Conservation (phyloP, 768 basidiomycete species). For the Trametes cinnabarina region DNA sequence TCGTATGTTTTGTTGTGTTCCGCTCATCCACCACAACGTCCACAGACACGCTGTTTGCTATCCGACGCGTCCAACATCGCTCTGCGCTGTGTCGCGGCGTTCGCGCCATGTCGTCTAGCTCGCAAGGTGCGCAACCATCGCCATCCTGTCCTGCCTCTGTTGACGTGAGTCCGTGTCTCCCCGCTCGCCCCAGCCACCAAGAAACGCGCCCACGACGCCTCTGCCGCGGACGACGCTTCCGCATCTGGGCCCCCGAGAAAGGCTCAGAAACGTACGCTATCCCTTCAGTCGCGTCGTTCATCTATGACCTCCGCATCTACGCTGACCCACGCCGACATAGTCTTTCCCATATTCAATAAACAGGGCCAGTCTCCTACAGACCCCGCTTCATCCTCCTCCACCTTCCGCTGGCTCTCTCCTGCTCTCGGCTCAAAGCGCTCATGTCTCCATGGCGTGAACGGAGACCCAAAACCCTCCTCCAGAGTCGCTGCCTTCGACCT, state of each 20-base stretch:
- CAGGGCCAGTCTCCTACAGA: conserved; percentile 1
- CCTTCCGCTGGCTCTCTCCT: conserved; percentile 33
- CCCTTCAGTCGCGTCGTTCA: neutral
- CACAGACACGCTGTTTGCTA: neutral
- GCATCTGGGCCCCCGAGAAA: conserved; percentile 8
- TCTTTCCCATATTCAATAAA: conserved; percentile 31
- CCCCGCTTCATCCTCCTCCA: conserved; percentile 22
- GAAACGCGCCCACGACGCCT: conserved; percentile 3
- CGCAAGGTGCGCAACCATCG: neutral
- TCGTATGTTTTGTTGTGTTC: too few species aligned
- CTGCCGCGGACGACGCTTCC: neutral
- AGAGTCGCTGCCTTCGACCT: conserved; percentile 83
- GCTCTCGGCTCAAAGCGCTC: conserved; percentile 32
- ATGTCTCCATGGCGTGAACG: conserved; percentile 38
- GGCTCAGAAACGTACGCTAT: conserved; percentile 18
- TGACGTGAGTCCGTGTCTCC: neutral
- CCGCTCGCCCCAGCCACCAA: neutral
- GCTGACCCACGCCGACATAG: conserved; percentile 14
- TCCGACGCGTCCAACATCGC: neutral
- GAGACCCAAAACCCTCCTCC: conserved; percentile 40
- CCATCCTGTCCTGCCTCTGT: neutral
- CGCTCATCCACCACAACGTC: too few species aligned
- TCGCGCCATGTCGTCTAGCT: neutral
- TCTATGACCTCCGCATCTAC: too few species aligned
- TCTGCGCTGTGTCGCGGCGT: neutral